phyloP scores from a whole-genome alignment of 208 protist genomes.

The Acanthamoeba royreba region DNA sequence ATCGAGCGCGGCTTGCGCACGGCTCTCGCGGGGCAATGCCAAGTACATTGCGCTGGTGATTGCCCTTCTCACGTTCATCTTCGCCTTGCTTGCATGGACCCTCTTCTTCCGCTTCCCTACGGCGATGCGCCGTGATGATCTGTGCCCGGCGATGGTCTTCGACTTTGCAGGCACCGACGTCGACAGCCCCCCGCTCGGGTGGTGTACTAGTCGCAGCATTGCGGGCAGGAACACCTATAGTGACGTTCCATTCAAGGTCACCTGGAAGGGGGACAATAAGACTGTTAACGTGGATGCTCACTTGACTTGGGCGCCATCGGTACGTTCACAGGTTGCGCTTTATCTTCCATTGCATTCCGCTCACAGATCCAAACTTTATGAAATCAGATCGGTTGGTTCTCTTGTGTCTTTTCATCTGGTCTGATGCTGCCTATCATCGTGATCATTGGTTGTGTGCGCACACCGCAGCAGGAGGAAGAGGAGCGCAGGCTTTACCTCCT shows the following conservation, averaged over 20 bases:
- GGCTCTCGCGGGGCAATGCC: not conserved
- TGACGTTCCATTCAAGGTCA: not conserved
- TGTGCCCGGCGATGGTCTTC: not conserved
- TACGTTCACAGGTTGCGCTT: not conserved
- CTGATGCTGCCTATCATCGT: not conserved
- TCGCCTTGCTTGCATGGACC: not conserved
- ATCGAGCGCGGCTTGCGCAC: not conserved
- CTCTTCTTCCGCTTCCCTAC: not conserved
- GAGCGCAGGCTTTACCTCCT: not conserved
- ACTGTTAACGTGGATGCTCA: not conserved
- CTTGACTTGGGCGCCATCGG: not conserved
- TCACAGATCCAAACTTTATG: not conserved
- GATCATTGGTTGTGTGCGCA: not conserved
- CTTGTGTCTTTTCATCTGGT: not conserved
- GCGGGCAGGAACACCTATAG: not conserved
- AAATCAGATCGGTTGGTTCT: not conserved
- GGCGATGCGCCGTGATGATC: not conserved
- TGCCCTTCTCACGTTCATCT: not conserved
- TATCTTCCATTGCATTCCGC: not conserved
- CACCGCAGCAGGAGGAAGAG: not conserved
- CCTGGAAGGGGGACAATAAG: not conserved
- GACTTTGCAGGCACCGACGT: not conserved
- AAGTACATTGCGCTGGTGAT: not conserved
- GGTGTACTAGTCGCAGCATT: not conserved
- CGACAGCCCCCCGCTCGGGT: not conserved